Conservation (phyloP, 2,329 filamentous ascomycete genomes). For the Talaromyces sp. region DNA sequence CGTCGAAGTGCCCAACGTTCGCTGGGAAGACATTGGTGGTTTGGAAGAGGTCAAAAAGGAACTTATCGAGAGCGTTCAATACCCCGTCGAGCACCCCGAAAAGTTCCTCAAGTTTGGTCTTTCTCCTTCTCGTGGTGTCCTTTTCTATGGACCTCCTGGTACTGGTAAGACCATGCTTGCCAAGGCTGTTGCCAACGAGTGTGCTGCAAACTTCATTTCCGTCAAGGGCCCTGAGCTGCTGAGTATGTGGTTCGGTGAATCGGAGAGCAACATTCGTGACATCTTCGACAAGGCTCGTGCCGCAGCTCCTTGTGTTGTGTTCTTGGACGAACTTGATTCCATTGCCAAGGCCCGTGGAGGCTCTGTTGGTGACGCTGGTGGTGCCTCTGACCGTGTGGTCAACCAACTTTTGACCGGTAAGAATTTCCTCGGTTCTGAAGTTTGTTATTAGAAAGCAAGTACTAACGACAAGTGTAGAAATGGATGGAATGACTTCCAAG, state of each 20-base stretch:
- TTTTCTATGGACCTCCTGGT: conserved; percentile 98
- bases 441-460: conserved; percentile 4
- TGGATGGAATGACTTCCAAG: conserved; percentile 99
- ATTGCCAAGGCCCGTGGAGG: conserved; percentile 99
- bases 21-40: conserved; percentile 99
- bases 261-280: conserved; percentile 98
- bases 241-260: conserved; percentile 99
- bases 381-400: conserved; percentile 98
- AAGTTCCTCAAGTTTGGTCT: conserved; percentile 99
- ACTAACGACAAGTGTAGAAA: conserved; percentile 60
- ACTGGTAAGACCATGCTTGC: conserved; percentile 99
- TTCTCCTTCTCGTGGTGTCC: conserved; percentile 92
- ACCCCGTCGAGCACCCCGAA: conserved; percentile 98
- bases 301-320: conserved; percentile 95
- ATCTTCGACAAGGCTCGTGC: conserved; percentile 99
- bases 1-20: conserved; percentile 97
- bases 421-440: conserved; percentile 25
- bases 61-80: conserved; percentile 97
- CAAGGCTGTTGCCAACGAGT: conserved; percentile 99
- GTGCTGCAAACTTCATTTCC: conserved; percentile 98
- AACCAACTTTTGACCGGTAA: conserved; percentile 97
- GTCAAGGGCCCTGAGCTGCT: conserved; percentile 97
- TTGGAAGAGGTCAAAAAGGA: conserved; percentile 98
- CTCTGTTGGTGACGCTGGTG: conserved; percentile 90
- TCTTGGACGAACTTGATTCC: conserved; percentile 96